Conservation (phyloP, 2,329 filamentous ascomycete genomes). For the Madurella fahalii region DNA sequence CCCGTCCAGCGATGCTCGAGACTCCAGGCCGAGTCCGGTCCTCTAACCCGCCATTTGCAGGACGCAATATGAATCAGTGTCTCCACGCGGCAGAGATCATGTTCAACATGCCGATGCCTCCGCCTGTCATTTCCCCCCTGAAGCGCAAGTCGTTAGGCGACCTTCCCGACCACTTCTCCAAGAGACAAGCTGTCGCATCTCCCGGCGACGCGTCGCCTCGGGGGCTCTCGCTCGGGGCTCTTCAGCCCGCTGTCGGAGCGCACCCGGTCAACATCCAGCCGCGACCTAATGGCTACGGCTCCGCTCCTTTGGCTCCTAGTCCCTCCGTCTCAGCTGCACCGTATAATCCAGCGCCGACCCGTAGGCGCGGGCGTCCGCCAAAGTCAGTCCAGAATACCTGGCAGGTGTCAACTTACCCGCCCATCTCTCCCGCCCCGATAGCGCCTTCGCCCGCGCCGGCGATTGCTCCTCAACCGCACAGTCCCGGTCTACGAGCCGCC, state of each 20-base stretch:
- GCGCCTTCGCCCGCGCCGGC: constrained; percentile 14
- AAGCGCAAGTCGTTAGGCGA: constrained; percentile 34
- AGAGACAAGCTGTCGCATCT: constrained; percentile 29
- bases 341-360: constrained; percentile 22
- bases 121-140: constrained; percentile 25
- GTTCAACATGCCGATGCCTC: constrained; percentile 28
- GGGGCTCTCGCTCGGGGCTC: constrained; percentile 12
- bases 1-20: not conserved
- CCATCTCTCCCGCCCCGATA: constrained; percentile 20
- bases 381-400: constrained; percentile 28
- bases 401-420: constrained; percentile 17
- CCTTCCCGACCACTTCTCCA: constrained; percentile 29
- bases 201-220: constrained; percentile 22
- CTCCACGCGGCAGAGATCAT: constrained; percentile 30
- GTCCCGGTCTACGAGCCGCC: constrained; percentile 10
- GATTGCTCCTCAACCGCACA: constrained; percentile 15
- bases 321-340: constrained; percentile 18
- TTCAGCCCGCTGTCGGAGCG: constrained; percentile 6
- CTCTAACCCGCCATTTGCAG: constrained; percentile 25
- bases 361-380: constrained; percentile 34
- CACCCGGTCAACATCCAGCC: constrained; percentile 31
- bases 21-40: not conserved
- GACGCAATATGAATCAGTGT: constrained; percentile 35
- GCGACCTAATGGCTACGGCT: constrained; percentile 28
- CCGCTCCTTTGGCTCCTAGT: constrained; percentile 12